Percentiles rank a stretch among this genome's conserved stretches.
These are phyloP conservation scores for Plicaturopsis crispa DNA, from an alignment of 768 basidiomycete genomes.

Conservation along the genomic window DNA sequence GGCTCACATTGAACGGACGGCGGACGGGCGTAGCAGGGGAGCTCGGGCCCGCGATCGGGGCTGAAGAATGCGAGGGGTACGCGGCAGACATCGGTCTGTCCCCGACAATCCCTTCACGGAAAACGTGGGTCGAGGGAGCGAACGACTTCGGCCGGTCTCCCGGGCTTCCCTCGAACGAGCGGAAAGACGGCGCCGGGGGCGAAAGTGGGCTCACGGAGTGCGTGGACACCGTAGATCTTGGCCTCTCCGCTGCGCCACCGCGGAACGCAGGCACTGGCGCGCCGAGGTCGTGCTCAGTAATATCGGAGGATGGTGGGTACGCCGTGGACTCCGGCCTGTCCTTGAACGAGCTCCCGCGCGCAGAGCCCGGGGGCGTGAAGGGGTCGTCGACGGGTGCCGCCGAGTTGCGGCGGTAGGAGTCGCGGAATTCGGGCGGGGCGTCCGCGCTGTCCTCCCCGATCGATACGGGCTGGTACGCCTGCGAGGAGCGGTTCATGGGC, in stretches of 20 bases:
- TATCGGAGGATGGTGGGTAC: not conserved
- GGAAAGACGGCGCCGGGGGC: constrained; percentile 2
- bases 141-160: not conserved
- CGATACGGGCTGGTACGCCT: constrained; percentile 70
- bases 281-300: not conserved
- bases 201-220: not conserved
- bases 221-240: too few species aligned
- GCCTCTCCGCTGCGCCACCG: not conserved
- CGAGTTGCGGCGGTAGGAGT: constrained; percentile 1
- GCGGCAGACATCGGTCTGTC: not conserved
- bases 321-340: not conserved
- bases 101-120: not conserved
- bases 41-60: too few species aligned
- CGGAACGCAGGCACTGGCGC: not conserved
- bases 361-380: constrained; percentile 1
- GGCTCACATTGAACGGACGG: too few species aligned
- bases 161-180: constrained; percentile 2
- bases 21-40: too few species aligned
- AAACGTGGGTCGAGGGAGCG: not conserved
- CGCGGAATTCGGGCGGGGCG: constrained; percentile 23
- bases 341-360: not conserved
- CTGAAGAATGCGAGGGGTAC: too few species aligned
- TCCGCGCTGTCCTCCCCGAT: too few species aligned
- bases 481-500: constrained; percentile 40
- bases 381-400: constrained; percentile 39